These are phyloP conservation scores for Jacaranda copaia DNA, from an alignment of 257 asterid genomes.

Conservation along the genomic window DNA sequence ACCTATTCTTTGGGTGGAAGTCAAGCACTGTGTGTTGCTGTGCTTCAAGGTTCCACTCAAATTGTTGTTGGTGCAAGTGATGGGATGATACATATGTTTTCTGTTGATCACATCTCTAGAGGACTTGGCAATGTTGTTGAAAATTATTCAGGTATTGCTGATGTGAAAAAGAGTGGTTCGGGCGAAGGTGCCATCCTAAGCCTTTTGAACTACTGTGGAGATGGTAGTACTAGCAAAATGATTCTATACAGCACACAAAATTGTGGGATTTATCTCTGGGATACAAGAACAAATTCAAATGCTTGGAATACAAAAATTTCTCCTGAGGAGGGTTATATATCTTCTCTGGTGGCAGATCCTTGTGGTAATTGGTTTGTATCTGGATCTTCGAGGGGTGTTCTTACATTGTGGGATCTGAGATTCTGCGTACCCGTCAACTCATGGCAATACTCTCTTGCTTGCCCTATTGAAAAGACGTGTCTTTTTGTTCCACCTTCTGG, in stretches of 20 bases:
- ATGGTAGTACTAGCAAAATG: constrained; percentile 72
- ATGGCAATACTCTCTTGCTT: constrained; percentile 85
- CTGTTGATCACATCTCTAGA: constrained; percentile 91
- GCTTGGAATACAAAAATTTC: constrained; percentile 82
- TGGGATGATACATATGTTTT: constrained; percentile 85
- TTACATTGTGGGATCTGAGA: constrained; percentile 97
- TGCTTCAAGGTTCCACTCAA: constrained; percentile 86
- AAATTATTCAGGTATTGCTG: constrained; percentile 93
- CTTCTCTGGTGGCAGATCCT: constrained; percentile 91
- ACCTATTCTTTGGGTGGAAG: constrained; percentile 90
- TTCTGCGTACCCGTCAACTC: constrained; percentile 95
- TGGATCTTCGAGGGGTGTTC: constrained; percentile 98
- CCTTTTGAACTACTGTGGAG: constrained; percentile 84
- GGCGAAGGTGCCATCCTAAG: constrained; percentile 91
- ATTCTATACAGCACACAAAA: constrained; percentile 86
- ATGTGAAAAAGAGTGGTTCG: constrained; percentile 63
- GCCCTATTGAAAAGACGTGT: constrained; percentile 92
- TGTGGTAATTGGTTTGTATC: constrained; percentile 99
- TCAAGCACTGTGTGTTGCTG: constrained; percentile 86
- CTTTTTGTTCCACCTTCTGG: constrained; percentile 90
- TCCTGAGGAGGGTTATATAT: constrained; percentile 89
- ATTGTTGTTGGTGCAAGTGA: constrained; percentile 93
- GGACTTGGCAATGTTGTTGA: constrained; percentile 96
- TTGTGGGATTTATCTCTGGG: constrained; percentile 95
- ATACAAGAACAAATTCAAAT: constrained; percentile 73